Conservation (phyloP, 345 rosid genomes). For the Triadica sebifera region DNA sequence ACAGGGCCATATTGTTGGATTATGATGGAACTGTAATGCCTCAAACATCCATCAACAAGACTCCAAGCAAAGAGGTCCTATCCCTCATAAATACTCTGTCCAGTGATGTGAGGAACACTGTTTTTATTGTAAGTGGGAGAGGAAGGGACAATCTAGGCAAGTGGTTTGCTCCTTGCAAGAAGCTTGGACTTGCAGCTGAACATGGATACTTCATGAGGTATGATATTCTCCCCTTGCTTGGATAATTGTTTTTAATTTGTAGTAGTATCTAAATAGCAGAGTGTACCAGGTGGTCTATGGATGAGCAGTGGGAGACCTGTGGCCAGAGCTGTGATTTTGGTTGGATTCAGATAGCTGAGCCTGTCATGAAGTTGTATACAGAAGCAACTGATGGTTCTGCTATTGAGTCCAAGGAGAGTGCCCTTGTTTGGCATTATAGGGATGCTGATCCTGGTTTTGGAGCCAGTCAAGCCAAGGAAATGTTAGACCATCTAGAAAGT, state of each 20-base stretch:
- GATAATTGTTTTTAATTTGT: background rate
- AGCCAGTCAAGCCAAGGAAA: slow-evolving; percentile 72
- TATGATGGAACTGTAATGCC: slow-evolving; percentile 78
- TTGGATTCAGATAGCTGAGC: slow-evolving; percentile 68
- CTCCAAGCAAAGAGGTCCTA: slow-evolving; percentile 50
- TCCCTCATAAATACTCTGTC: slow-evolving; percentile 53
- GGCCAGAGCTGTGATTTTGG: slow-evolving; percentile 57
- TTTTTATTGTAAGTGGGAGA: slow-evolving; percentile 73
- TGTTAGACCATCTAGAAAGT: slow-evolving; percentile 75
- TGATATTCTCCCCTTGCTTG: background rate
- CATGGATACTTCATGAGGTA: slow-evolving; percentile 72
- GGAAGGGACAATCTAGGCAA: slow-evolving; percentile 57
- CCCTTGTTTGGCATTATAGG: slow-evolving; percentile 70
- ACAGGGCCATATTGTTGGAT: slow-evolving; percentile 60
- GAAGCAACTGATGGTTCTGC: slow-evolving; percentile 74
- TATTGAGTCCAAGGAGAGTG: slow-evolving; percentile 69
- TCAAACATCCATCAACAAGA: slow-evolving; percentile 61
- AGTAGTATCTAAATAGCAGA: slow-evolving; percentile 1
- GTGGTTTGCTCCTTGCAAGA: slow-evolving; percentile 63
- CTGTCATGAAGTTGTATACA: slow-evolving; percentile 67
- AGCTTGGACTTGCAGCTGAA: slow-evolving; percentile 69
- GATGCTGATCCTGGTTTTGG: slow-evolving; percentile 79
- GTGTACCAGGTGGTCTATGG: slow-evolving; percentile 46
- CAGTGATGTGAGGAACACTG: slow-evolving; percentile 49
- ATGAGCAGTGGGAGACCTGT: slow-evolving; percentile 49